phyloP scores from a whole-genome alignment of 2,329 filamentous ascomycete genomes.

The Monilinia fructigena region DNA sequence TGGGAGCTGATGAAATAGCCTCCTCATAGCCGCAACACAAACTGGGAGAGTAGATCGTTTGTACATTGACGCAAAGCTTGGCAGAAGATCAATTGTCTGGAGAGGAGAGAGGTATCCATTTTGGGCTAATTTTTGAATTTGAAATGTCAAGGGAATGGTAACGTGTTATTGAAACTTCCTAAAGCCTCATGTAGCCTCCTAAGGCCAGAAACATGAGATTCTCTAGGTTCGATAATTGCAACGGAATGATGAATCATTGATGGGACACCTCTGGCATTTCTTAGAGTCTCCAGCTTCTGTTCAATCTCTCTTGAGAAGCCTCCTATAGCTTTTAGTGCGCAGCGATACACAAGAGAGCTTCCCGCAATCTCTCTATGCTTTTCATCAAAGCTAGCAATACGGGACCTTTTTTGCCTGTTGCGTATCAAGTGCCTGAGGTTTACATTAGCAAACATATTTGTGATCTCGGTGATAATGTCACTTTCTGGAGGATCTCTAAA shows the following conservation, averaged over 20 bases:
- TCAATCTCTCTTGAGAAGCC: slow-evolving; percentile 33
- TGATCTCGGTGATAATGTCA: slow-evolving; percentile 23
- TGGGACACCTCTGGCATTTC: slow-evolving; percentile 39
- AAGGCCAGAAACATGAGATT: slow-evolving; percentile 29
- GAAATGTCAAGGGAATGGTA: slow-evolving; percentile 59
- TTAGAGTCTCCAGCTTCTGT: slow-evolving; percentile 36
- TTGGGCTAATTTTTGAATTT: slow-evolving; percentile 61
- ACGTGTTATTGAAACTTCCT: slow-evolving; percentile 26
- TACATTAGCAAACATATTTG: slow-evolving; percentile 5
- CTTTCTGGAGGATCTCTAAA: slow-evolving; percentile 38
- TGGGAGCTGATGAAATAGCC: slow-evolving; percentile 52
- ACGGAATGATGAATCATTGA: slow-evolving; percentile 33
- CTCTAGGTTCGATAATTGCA: slow-evolving; percentile 23
- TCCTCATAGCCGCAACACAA: slow-evolving; percentile 54
- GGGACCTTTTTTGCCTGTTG: slow-evolving; percentile 27
- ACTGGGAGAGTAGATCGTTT: slow-evolving; percentile 42
- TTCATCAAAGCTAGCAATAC: slow-evolving; percentile 41
- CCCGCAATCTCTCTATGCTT: slow-evolving; percentile 44
- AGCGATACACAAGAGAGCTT: slow-evolving; percentile 52
- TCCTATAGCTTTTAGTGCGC: slow-evolving; percentile 34
- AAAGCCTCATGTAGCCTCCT: slow-evolving; percentile 30
- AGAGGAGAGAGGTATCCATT: slow-evolving; percentile 62
- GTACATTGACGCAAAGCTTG: slow-evolving; percentile 42
- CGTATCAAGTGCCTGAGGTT: slow-evolving; percentile 19
- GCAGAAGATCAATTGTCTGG: slow-evolving; percentile 48